Conservation (phyloP, 2,329 filamentous ascomycete genomes). For the Fusarium sp. region DNA sequence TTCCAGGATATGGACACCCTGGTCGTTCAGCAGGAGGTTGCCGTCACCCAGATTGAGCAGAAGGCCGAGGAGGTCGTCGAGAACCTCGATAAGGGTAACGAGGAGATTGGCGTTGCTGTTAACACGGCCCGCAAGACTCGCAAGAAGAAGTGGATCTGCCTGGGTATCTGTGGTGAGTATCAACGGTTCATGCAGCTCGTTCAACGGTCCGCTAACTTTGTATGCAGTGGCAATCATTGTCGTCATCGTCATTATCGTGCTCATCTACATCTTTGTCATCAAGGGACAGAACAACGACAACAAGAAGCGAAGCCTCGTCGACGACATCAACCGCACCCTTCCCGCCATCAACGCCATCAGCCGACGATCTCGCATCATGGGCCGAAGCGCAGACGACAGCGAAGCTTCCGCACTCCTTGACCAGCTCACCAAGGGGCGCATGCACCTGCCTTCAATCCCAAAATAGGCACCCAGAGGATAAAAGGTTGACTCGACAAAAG, state of each 20-base stretch:
- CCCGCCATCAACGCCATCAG: conserved; percentile 38
- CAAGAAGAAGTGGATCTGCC: conserved; percentile 97
- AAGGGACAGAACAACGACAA: conserved; percentile 42
- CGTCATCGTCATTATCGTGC: conserved; percentile 63
- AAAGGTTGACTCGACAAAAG: neutral
- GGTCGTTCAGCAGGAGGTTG: conserved; percentile 85
- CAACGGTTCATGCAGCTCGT: neutral
- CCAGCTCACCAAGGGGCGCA: conserved; percentile 28
- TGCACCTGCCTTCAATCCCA: conserved; percentile 41
- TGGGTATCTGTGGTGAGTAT: conserved; percentile 74
- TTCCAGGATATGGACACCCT: conserved; percentile 91
- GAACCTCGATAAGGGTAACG: conserved; percentile 86
- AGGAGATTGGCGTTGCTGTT: conserved; percentile 84
- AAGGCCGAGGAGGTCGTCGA: conserved; percentile 87
- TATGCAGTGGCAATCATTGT: conserved; percentile 61
- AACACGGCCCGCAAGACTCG: conserved; percentile 81
- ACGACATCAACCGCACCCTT: conserved; percentile 31
- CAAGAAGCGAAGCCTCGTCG: conserved; percentile 47
- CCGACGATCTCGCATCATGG: conserved; percentile 20
- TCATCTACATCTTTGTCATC: conserved; percentile 59
- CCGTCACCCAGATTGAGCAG: conserved; percentile 83
- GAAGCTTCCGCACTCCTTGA: conserved; percentile 24
- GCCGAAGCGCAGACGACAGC: conserved; percentile 18
- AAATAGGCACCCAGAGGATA: conserved; percentile 11
- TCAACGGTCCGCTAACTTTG: conserved; percentile 41